phyloP scores from a whole-genome alignment of 2,329 filamentous ascomycete species.

The Aspergillus fijiensis region DNA sequence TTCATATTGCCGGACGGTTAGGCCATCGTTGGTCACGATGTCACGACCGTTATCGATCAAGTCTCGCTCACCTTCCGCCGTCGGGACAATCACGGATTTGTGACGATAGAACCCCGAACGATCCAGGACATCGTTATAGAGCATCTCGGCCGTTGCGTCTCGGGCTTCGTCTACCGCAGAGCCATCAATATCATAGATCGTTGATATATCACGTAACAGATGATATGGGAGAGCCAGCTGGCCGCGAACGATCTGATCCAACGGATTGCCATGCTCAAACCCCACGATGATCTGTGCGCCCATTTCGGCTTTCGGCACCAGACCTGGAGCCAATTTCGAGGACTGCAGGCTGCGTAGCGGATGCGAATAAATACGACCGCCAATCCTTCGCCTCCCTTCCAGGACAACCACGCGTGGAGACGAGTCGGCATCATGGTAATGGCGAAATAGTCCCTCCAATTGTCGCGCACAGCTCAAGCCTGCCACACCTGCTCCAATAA shows the following conservation, averaged over 20 bases:
- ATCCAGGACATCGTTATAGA: constrained; percentile 94
- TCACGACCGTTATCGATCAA: constrained; percentile 82
- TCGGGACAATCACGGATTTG: constrained; percentile 66
- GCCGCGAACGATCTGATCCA: constrained; percentile 86
- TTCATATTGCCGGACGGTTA: constrained; percentile 72
- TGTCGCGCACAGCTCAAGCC: constrained; percentile 91
- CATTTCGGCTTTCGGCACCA: constrained; percentile 84
- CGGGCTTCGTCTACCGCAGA: constrained; percentile 70
- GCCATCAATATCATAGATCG: constrained; percentile 73
- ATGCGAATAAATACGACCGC: constrained; percentile 90
- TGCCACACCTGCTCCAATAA: constrained; percentile 92
- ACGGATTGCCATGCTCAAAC: constrained; percentile 90
- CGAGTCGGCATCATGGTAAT: constrained; percentile 69
- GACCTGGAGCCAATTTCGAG: constrained; percentile 52
- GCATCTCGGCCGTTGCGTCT: constrained; percentile 80
- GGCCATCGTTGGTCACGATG: constrained; percentile 65
- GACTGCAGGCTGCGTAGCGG: constrained; percentile 61
- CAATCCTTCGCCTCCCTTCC: constrained; percentile 83
- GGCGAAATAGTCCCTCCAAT: constrained; percentile 78
- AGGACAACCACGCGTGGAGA: constrained; percentile 73
- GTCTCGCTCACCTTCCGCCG: constrained; percentile 78
- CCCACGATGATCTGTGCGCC: constrained; percentile 98
- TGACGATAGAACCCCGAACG: constrained; percentile 88
- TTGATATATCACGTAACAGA: constrained; percentile 73
- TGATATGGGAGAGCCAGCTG: constrained; percentile 88